phyloP scores from a whole-genome alignment of 202 grass and related monocot genomes.

The Brachypodium distachyon region DNA sequence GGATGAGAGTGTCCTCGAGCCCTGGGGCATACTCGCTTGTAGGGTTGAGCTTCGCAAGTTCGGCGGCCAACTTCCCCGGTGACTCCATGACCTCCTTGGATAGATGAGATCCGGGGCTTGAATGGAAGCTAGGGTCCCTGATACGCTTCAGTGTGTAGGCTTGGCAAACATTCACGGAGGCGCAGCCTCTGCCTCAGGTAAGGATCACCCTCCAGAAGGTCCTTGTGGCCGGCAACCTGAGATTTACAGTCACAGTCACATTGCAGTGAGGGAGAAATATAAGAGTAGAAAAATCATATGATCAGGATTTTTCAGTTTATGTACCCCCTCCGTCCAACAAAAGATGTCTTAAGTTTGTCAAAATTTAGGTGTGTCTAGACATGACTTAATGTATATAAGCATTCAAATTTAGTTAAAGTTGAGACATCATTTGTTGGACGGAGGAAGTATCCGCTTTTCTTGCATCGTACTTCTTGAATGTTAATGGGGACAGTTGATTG shows the following conservation, averaged over 20 bases:
- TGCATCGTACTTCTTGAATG: neutral
- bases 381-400: no score
- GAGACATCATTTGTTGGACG: no score
- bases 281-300: neutral
- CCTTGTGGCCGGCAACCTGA: constrained; percentile 86
- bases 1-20: constrained; percentile 85
- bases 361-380: no score
- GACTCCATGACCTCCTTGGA: constrained; percentile 62
- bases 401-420: no score
- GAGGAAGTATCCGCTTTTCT: no score
- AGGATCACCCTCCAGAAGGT: constrained; percentile 81
- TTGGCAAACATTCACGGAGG: constrained; percentile 80
- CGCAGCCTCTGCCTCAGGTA: constrained; percentile 81
- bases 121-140: constrained; percentile 69
- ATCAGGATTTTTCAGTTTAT: neutral
- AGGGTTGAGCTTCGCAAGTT: constrained; percentile 74
- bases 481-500: no score
- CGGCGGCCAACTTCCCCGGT: constrained; percentile 43
- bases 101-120: constrained; percentile 49
- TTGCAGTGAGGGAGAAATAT: neutral
- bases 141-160: constrained; percentile 79
- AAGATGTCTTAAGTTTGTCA: no score
- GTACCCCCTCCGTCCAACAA: no score
- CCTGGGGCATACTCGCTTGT: constrained; percentile 80
- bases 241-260: neutral